A percentile compares a stretch with the other conserved stretches of the same genome.
Evolutionary conservation across 2,329 filamentous ascomycete genomes (phyloP).

Genomic region (Diaporthe vaccinii): DNA sequence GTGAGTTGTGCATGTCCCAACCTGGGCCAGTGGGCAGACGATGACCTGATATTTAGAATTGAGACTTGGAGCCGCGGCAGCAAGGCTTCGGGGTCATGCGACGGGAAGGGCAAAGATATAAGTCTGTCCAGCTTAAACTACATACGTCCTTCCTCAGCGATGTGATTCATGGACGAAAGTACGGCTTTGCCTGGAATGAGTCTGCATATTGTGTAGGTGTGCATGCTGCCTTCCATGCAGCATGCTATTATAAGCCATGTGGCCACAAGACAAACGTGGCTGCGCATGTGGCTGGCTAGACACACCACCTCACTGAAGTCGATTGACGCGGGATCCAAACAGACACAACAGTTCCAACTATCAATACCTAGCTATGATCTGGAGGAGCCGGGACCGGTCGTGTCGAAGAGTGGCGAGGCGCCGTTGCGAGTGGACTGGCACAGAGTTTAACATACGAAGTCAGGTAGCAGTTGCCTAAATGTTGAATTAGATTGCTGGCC

Average conservation of each 20-base stretch:
- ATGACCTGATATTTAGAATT: conserved; percentile 21
- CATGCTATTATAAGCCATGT: conserved; percentile 12
- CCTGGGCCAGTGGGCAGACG: conserved; percentile 10
- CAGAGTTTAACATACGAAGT: background rate
- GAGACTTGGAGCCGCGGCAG: background rate
- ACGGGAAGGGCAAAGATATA: background rate
- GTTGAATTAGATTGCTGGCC: background rate
- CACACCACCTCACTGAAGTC: background rate
- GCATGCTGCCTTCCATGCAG: background rate
- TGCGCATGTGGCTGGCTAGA: conserved; percentile 29
- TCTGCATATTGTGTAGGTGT: background rate
- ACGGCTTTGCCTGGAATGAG: background rate
- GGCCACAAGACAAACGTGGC: background rate
- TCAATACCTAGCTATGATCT: background rate
- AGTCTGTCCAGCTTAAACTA: background rate
- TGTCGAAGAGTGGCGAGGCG: background rate
- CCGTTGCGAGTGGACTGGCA: background rate
- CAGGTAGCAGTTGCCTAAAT: conserved; percentile 4
- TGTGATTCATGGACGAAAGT: background rate
- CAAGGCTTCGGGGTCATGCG: background rate
- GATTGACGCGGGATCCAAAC: background rate
- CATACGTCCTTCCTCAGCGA: background rate
- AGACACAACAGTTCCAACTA: background rate
- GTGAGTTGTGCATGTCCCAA: conserved; percentile 2
- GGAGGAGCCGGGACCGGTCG: background rate